Conservation (phyloP, 2,329 filamentous ascomycete species). For the Aspergillus uvarum region DNA sequence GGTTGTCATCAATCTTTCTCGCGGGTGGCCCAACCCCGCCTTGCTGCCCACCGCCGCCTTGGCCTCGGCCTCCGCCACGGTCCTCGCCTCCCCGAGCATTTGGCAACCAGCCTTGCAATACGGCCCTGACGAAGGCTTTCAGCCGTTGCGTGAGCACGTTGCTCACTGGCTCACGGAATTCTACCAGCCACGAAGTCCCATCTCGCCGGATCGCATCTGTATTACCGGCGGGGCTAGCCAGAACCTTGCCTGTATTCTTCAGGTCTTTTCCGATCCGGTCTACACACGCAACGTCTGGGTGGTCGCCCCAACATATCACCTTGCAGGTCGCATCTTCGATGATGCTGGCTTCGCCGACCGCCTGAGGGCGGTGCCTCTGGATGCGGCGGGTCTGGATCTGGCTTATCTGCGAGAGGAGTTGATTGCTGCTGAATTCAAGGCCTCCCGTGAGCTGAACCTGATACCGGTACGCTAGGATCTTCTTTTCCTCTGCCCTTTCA, state of each 20-base stretch:
- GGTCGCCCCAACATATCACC: conserved; percentile 77
- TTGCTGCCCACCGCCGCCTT: conserved; percentile 68
- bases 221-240: conserved; percentile 85
- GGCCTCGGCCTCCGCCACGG: conserved; percentile 58
- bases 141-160: conserved; percentile 66
- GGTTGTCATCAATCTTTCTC: conserved; percentile 40
- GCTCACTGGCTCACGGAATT: conserved; percentile 68
- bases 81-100: conserved; percentile 60
- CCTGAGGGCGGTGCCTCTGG: conserved; percentile 70
- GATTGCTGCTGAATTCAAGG: conserved; percentile 49
- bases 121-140: conserved; percentile 73
- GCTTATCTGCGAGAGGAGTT: conserved; percentile 56
- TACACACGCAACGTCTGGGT: conserved; percentile 77
- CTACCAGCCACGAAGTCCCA: conserved; percentile 52
- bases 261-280: conserved; percentile 75
- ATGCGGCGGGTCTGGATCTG: conserved; percentile 73
- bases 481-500: background rate
- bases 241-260: conserved; percentile 72
- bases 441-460: conserved; percentile 37
- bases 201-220: conserved; percentile 63
- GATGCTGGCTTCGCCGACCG: conserved; percentile 72
- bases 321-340: conserved; percentile 82
- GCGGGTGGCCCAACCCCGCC: conserved; percentile 51
- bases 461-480: conserved; percentile 40
- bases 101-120: conserved; percentile 70